These are phyloP conservation scores for Fusarium sp. DNA, from an alignment of 2,329 filamentous ascomycete genomes.

Conservation along the genomic window DNA sequence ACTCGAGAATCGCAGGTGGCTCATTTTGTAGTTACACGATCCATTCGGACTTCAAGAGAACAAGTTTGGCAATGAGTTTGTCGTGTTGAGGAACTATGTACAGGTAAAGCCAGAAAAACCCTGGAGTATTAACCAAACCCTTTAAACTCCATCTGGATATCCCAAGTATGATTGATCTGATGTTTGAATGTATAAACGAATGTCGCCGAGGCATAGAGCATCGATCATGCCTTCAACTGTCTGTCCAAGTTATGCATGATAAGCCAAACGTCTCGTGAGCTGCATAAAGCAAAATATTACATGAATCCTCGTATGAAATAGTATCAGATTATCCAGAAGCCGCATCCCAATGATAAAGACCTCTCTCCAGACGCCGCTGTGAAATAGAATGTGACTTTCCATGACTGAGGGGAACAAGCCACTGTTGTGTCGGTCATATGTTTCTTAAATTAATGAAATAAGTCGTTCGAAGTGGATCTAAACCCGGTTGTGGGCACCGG, in stretches of 20 bases:
- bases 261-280: constrained; percentile 37
- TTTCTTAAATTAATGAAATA: constrained; percentile 18
- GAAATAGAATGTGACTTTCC: constrained; percentile 22
- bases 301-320: constrained; percentile 22
- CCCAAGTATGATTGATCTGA: not conserved
- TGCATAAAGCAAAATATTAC: constrained; percentile 26
- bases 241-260: constrained; percentile 23
- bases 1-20: not conserved
- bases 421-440: constrained; percentile 23
- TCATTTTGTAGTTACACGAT: not conserved
- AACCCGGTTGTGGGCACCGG: constrained; percentile 45
- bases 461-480: constrained; percentile 23
- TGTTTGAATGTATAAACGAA: constrained; percentile 14
- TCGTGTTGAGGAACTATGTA: constrained; percentile 43
- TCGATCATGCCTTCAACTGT: not conserved
- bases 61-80: constrained; percentile 18
- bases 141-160: constrained; percentile 15
- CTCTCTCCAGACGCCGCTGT: constrained; percentile 43
- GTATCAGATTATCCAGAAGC: constrained; percentile 36
- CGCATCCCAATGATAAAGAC: constrained; percentile 35
- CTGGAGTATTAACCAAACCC: constrained; percentile 22
- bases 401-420: constrained; percentile 19
- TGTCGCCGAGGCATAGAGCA: constrained; percentile 1
- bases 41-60: not conserved
- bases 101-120: constrained; percentile 23